phyloP scores from a whole-genome alignment of 2,329 filamentous ascomycete genomes.

The Fusarium sp. region DNA sequence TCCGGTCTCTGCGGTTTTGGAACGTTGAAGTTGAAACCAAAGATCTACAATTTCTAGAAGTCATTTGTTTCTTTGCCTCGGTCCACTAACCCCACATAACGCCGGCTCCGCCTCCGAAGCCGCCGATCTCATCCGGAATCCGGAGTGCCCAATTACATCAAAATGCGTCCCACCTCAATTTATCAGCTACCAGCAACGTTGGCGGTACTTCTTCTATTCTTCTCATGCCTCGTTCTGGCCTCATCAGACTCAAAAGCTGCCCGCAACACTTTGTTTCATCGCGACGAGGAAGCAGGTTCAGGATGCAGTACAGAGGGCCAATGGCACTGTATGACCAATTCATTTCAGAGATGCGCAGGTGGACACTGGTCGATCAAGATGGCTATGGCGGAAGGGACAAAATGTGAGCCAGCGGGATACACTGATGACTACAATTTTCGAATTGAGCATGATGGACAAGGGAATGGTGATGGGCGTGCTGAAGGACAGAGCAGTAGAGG shows the following conservation, averaged over 20 bases:
- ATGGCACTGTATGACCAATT: conserved; percentile 63
- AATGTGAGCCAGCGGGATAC: conserved; percentile 56
- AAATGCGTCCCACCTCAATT: conserved; percentile 17
- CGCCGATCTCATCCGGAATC: conserved; percentile 3
- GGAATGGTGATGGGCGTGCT: neutral
- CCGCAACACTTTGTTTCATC: conserved; percentile 13
- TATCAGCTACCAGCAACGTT: neutral
- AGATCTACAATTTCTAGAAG: neutral
- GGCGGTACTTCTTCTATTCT: conserved; percentile 6
- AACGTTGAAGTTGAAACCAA: neutral
- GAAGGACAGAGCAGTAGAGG: conserved; percentile 12
- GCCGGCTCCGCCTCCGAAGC: conserved; percentile 27
- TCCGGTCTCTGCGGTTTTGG: neutral
- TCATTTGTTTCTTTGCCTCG: neutral
- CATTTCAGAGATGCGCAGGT: conserved; percentile 61
- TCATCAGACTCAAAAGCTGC: neutral
- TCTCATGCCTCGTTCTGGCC: conserved; percentile 19
- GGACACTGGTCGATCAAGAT: conserved; percentile 59
- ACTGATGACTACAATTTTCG: conserved; percentile 50
- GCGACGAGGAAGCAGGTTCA: conserved; percentile 49
- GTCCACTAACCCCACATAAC: conserved; percentile 24
- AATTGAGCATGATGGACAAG: conserved; percentile 45
- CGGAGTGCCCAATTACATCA: conserved; percentile 5
- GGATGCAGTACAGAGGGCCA: conserved; percentile 59
- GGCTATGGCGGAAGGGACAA: conserved; percentile 55